phyloP scores from a whole-genome alignment of 108 stramenopile species.

The Skeletonema grethae region DNA sequence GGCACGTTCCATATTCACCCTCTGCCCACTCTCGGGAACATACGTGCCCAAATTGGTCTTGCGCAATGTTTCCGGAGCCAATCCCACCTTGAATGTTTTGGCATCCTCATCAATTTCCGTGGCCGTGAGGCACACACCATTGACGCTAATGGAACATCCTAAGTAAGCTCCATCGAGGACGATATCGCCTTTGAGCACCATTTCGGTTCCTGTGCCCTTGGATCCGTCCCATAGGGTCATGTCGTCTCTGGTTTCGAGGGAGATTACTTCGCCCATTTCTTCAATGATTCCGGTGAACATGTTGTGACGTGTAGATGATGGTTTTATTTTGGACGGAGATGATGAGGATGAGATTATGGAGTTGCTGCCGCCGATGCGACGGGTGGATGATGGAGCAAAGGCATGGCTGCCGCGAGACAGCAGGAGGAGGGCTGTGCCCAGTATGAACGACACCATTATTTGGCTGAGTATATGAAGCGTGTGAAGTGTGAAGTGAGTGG shows the following conservation, averaged over 20 bases:
- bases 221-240: slow-evolving; percentile 95
- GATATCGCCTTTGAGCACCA: slow-evolving; percentile 70
- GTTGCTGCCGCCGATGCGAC: background rate
- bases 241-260: slow-evolving; percentile 73
- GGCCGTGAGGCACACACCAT: slow-evolving; percentile 98
- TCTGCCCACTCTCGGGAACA: background rate
- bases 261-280: slow-evolving; percentile 94
- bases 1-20: slow-evolving; percentile 93
- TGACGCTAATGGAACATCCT: slow-evolving; percentile 96
- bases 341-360: background rate
- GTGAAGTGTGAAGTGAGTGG: too few species aligned
- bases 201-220: slow-evolving; percentile 77
- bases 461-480: background rate
- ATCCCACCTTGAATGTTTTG: slow-evolving; percentile 79
- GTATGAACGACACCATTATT: background rate
- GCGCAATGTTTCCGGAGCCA: slow-evolving; percentile 94
- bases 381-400: background rate
- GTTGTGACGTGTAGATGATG: slow-evolving; percentile 27
- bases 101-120: slow-evolving; percentile 68
- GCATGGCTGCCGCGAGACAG: background rate
- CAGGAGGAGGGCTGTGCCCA: slow-evolving; percentile 1
- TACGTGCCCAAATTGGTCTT: slow-evolving; percentile 78
- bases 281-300: slow-evolving; percentile 99
- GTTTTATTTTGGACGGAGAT: background rate
- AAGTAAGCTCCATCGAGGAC: slow-evolving; percentile 93